Evolutionary conservation across 179 eudicot genomes (phyloP).

Genomic region (Camellia oleifera): DNA sequence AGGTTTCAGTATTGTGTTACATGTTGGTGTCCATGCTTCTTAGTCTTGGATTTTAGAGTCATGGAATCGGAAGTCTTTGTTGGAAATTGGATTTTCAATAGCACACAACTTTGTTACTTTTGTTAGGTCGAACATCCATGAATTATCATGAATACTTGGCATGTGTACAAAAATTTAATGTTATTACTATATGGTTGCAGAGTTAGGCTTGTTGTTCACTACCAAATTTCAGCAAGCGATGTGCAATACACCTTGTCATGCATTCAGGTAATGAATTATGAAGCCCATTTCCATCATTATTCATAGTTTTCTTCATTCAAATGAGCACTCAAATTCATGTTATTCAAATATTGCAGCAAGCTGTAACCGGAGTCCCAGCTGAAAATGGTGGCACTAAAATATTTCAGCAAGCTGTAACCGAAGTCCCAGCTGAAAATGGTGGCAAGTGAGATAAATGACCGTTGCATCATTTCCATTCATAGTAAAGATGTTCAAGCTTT

Average conservation of each 20-base stretch:
- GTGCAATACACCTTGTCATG: conserved; percentile 65
- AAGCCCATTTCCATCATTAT: neutral
- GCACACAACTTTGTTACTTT: neutral
- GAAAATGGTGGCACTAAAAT: conserved; percentile 26
- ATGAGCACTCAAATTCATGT: neutral
- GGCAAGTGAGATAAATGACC: conserved; percentile 13
- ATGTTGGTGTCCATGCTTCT: no score
- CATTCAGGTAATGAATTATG: conserved; percentile 52
- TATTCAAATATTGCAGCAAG: conserved; percentile 42
- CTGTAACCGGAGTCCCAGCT: conserved; percentile 34
- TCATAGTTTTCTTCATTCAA: neutral
- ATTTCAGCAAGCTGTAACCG: conserved; percentile 55
- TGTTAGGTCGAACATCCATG: neutral
- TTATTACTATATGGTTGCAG: conserved; percentile 33
- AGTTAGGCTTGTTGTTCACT: conserved; percentile 71
- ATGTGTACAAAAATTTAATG: no score
- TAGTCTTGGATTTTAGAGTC: no score
- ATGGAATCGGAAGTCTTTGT: no score
- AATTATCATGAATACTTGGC: no score
- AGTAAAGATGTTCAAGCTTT: neutral
- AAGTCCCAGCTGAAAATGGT: conserved; percentile 28
- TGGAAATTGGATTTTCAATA: no score
- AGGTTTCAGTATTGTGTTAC: no score
- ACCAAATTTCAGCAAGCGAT: conserved; percentile 70
- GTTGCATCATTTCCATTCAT: neutral